Conservation (phyloP, 805 yeast species). For the Saccharomycopsis fibuligera region DNA sequence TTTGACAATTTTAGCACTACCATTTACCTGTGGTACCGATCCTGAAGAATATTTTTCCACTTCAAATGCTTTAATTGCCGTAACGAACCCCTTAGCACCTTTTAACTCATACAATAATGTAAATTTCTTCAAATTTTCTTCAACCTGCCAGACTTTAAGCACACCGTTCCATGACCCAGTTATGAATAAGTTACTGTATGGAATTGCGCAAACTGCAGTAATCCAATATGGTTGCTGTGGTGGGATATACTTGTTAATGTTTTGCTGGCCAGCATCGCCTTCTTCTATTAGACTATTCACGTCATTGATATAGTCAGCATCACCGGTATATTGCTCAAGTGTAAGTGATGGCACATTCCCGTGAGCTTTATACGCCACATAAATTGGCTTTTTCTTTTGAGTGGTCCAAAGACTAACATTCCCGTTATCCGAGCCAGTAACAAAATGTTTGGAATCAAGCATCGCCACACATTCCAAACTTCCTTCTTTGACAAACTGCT, state of each 20-base stretch:
- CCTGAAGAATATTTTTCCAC: conserved; percentile 10
- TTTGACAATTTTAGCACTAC: too few relatives aligned
- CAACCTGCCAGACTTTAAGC: conserved; percentile 71
- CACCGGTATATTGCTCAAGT: conserved; percentile 52
- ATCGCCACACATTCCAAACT: conserved; percentile 83
- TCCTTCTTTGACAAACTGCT: conserved; percentile 62
- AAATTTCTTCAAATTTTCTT: conserved; percentile 58
- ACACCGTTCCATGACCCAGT: conserved; percentile 87
- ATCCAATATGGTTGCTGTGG: conserved; percentile 77
- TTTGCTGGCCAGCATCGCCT: conserved; percentile 28
- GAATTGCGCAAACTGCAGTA: conserved; percentile 73
- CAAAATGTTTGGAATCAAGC: conserved; percentile 88
- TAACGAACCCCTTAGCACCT: conserved; percentile 64
- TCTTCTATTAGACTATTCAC: conserved; percentile 14
- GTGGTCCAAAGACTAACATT: conserved; percentile 84
- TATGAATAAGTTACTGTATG: conserved; percentile 76
- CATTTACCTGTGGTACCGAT: too few relatives aligned
- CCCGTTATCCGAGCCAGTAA: conserved; percentile 95
- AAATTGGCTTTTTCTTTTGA: conserved; percentile 83
- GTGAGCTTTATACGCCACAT: conserved; percentile 64
- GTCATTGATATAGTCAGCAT: conserved; percentile 22
- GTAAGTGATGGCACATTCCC: conserved; percentile 52
- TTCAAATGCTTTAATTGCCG: conserved; percentile 50
- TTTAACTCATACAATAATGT: conserved; percentile 47
- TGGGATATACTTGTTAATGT: conserved; percentile 51